Evolutionary conservation across 768 basidiomycete genomes (phyloP).

Genomic region (Tricholoma flavovirens): DNA sequence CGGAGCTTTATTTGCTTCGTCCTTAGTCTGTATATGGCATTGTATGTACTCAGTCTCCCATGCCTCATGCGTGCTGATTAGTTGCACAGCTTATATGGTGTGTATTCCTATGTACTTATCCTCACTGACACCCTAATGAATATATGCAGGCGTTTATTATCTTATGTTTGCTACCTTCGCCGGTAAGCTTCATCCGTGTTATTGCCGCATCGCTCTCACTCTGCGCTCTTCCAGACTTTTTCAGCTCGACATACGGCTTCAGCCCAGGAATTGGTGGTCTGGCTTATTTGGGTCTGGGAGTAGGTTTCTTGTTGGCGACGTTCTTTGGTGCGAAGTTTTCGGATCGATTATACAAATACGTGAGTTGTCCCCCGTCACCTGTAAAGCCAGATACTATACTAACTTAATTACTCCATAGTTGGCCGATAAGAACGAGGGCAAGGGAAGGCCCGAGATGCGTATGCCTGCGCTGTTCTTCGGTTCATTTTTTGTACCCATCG

Average conservation of each 20-base stretch:
- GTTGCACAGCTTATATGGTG: constrained; percentile 46
- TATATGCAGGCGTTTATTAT: constrained; percentile 51
- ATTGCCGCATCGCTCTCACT: background rate
- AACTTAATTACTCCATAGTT: constrained; percentile 27
- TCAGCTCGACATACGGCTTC: constrained; percentile 47
- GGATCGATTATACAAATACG: constrained; percentile 30
- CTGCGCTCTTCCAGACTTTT: constrained; percentile 31
- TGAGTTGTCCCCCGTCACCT: background rate
- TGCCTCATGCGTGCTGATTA: background rate
- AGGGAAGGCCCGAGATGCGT: constrained; percentile 70
- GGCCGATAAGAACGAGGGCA: constrained; percentile 48
- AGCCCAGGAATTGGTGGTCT: constrained; percentile 46
- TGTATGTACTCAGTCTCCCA: constrained; percentile 39
- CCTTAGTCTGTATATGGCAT: constrained; percentile 62
- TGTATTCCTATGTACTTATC: background rate
- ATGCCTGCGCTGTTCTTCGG: constrained; percentile 70
- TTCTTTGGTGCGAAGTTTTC: constrained; percentile 44
- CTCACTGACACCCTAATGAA: background rate
- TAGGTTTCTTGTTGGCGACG: constrained; percentile 49
- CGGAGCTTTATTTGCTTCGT: constrained; percentile 65
- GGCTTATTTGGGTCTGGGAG: constrained; percentile 46
- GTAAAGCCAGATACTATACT: background rate
- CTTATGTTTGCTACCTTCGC: constrained; percentile 70
- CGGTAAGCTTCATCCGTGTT: constrained; percentile 25
- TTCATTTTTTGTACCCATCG: constrained; percentile 62